Conservation (phyloP, 148 eudicot species). For the Camellia japonica region DNA sequence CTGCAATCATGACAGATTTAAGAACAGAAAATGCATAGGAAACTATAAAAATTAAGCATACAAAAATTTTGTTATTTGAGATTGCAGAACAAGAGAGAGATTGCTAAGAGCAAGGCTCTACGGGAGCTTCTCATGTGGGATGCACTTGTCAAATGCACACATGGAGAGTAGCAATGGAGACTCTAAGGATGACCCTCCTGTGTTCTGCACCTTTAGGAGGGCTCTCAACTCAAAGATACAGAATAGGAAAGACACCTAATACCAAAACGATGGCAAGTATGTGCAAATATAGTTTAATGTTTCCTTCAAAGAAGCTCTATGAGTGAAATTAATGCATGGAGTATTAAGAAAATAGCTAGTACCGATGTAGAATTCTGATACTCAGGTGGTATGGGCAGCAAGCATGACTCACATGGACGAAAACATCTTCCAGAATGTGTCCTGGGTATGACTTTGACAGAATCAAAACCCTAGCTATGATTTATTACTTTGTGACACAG, state of each 20-base stretch:
- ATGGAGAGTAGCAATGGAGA: constrained; percentile 25
- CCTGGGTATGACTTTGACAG: constrained; percentile 23
- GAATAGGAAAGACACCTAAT: constrained; percentile 24
- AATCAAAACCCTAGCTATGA: constrained; percentile 18
- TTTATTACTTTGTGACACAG: constrained; percentile 17
- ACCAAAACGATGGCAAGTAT: constrained; percentile 31
- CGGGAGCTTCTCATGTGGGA: constrained; percentile 23
- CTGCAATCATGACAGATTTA: too few relatives aligned
- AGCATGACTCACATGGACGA: constrained; percentile 28
- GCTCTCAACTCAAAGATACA: constrained; percentile 7
- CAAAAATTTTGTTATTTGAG: background rate
- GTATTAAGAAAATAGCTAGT: too few relatives aligned
- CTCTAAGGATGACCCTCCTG: constrained; percentile 19
- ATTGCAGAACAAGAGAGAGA: constrained; percentile 23
- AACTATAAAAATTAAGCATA: too few relatives aligned
- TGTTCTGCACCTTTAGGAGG: constrained; percentile 6
- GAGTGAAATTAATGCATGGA: too few relatives aligned
- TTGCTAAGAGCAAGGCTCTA: constrained; percentile 12
- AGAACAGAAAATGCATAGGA: background rate
- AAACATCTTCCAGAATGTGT: constrained; percentile 15
- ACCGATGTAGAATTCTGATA: background rate
- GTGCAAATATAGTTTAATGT: background rate
- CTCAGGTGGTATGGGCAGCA: constrained; percentile 19
- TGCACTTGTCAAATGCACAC: constrained; percentile 25
- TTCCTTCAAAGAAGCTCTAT: too few relatives aligned